Evolutionary conservation across 768 basidiomycete species (phyloP), one percentile per base, ranked within the genome.

Genomic region (Suillus luteus): DNA sequence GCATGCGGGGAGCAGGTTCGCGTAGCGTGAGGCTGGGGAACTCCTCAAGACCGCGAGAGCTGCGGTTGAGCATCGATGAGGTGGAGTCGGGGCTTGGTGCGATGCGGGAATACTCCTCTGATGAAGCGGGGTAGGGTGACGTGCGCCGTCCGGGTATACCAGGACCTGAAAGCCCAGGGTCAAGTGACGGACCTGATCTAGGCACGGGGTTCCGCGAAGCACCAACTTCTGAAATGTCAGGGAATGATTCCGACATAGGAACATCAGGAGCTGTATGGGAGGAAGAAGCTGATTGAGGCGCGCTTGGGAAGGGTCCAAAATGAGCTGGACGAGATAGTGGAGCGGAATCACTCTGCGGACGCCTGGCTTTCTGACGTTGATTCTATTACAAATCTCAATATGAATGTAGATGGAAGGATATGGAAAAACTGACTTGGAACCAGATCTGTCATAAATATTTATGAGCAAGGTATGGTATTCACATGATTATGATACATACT

Each of bases 281-380:
- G 31, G 73, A 69, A 44, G 72, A 66, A 48, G 77, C 68, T 44
- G 77, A 67, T 58, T 79, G 73, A 31, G 80, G 78, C 43, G 75
- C 76, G 69, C 78, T 82, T 48, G 84, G 82, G 68, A 86, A 90
- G 19, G 87, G 81, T 37, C 85, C 86, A 70, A 85, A 89, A 69
- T 89, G 88, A 19, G 84, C 84, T 5, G 85, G 84, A 49, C 80
- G 84, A 64, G 79, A 77, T 62, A 82, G 74, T 59, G 86, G 82
- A 5, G 80, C 74, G 62, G 83, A 82, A 64, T 88, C 86, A 64
- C 81, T 83, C 60, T 86, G 86, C 24, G 92, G 91, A 43, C 89
- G 87, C 69, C 91, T 83, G 14, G 91, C 90, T 72, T 94, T 94
- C 79, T 94, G 92, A 65, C 92, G 86, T 72, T 94, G 92, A 74